Percentiles rank a stretch among this genome's conserved stretches.
Evolutionary conservation across 2,329 filamentous ascomycete genomes (phyloP).

Genomic region (Diaporthe sp.): DNA sequence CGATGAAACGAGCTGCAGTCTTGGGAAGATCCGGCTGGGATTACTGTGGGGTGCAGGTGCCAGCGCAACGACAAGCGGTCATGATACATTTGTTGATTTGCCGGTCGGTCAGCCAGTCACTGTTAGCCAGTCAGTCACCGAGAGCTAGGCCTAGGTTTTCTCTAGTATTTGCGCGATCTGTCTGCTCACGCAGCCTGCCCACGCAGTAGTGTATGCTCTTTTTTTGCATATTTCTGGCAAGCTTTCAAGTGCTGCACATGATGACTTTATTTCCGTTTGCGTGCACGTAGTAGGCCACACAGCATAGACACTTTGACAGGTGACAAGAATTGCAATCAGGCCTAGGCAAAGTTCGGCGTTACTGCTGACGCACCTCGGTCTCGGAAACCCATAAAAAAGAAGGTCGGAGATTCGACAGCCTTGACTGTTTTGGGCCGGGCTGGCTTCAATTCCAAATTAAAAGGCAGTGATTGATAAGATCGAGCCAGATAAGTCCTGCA

Average conservation of each 20-base stretch:
- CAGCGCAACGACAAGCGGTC: background rate
- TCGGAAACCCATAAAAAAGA: conserved; percentile 28
- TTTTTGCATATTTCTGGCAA: background rate
- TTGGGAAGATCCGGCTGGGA: background rate
- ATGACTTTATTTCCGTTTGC: background rate
- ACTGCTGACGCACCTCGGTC: conserved; percentile 17
- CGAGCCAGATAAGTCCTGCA: background rate
- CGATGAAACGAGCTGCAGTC: conserved; percentile 15
- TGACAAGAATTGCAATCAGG: background rate
- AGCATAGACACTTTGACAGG: background rate
- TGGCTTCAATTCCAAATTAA: conserved; percentile 33
- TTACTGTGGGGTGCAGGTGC: conserved; percentile 25
- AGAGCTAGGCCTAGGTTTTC: no score
- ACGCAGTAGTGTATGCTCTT: background rate
- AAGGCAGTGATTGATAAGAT: conserved; percentile 37
- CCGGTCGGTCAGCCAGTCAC: background rate
- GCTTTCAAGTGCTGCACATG: background rate
- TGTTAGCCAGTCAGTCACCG: no score
- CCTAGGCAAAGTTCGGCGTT: background rate
- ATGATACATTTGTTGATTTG: conserved; percentile 7
- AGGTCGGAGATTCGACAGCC: conserved; percentile 28
- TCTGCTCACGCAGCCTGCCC: background rate
- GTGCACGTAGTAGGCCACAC: background rate
- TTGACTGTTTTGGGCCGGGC: conserved; percentile 13
- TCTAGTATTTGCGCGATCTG: background rate